Evolutionary conservation across 805 yeast species (phyloP).

Genomic region (Nakazawaea wickerhamii): DNA sequence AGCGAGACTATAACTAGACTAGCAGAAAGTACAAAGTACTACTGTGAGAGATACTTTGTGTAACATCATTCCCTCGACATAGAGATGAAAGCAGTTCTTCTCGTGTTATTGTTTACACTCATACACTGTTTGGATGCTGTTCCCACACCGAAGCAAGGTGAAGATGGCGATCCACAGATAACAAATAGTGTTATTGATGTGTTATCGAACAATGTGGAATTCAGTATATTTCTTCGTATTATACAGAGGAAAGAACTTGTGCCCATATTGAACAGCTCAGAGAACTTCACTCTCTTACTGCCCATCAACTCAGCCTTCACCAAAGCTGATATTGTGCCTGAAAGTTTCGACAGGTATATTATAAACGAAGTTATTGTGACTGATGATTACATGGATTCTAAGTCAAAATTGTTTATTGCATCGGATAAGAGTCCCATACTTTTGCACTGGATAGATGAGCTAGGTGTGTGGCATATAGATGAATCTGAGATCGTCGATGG

Average conservation of each 20-base stretch:
- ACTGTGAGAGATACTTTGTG: too few relatives aligned
- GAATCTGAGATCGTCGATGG: conserved; percentile 47
- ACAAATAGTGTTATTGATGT: conserved; percentile 56
- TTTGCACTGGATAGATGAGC: conserved; percentile 24
- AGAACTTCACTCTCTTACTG: conserved; percentile 69
- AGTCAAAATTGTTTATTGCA: conserved; percentile 20
- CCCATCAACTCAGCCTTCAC: conserved; percentile 75
- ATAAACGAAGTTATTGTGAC: conserved; percentile 28
- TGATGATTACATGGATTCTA: conserved; percentile 23
- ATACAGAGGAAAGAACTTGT: conserved; percentile 60
- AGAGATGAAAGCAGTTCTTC: neutral
- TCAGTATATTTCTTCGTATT: conserved; percentile 54
- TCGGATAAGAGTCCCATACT: conserved; percentile 27
- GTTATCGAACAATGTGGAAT: conserved; percentile 62
- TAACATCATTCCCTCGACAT: neutral
- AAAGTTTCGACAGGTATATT: conserved; percentile 26
- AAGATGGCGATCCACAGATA: conserved; percentile 20
- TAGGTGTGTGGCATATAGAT: conserved; percentile 31
- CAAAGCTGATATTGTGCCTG: conserved; percentile 11
- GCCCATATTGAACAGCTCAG: conserved; percentile 52
- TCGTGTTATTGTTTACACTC: neutral
- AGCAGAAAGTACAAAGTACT: too few relatives aligned
- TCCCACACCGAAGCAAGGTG: neutral
- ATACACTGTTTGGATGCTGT: neutral
- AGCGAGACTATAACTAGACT: too few relatives aligned